These are phyloP conservation scores for Amanita molliuscula DNA, from an alignment of 768 basidiomycete species.

Conservation along the genomic window DNA sequence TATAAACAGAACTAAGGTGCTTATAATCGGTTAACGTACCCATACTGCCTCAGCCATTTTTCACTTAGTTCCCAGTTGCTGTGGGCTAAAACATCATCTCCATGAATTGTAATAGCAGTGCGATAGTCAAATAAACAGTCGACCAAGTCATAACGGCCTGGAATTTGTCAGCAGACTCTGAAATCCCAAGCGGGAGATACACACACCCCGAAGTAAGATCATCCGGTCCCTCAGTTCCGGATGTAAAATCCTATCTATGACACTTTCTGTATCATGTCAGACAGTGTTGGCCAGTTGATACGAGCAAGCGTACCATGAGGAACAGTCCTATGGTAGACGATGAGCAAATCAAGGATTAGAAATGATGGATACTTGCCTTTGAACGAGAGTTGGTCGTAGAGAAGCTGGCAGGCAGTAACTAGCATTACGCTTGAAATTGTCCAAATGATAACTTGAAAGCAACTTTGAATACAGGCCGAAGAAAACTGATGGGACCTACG, in stretches of 20 bases:
- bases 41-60: constrained; percentile 73
- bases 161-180: constrained; percentile 1
- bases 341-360: constrained; percentile 6
- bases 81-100: constrained; percentile 87
- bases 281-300: background rate
- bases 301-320: constrained; percentile 55
- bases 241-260: constrained; percentile 86
- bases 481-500: constrained; percentile 30
- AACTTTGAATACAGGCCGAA: constrained; percentile 2
- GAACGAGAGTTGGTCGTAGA: constrained; percentile 79
- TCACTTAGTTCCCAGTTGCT: constrained; percentile 86
- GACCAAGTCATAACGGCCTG: constrained; percentile 71
- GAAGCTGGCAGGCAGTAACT: constrained; percentile 85
- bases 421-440: constrained; percentile 80
- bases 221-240: constrained; percentile 86
- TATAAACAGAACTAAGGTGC: background rate
- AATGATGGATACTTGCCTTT: constrained; percentile 40
- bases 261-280: constrained; percentile 48
- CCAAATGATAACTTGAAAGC: constrained; percentile 68
- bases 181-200: constrained; percentile 10
- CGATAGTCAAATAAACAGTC: constrained; percentile 74
- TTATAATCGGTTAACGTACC: constrained; percentile 34
- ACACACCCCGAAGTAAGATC: constrained; percentile 74
- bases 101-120: constrained; percentile 63
- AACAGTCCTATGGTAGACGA: constrained; percentile 42